Conservation (phyloP, 1,284 basidiomycete species). For the Singerocomus rubriflavus region DNA sequence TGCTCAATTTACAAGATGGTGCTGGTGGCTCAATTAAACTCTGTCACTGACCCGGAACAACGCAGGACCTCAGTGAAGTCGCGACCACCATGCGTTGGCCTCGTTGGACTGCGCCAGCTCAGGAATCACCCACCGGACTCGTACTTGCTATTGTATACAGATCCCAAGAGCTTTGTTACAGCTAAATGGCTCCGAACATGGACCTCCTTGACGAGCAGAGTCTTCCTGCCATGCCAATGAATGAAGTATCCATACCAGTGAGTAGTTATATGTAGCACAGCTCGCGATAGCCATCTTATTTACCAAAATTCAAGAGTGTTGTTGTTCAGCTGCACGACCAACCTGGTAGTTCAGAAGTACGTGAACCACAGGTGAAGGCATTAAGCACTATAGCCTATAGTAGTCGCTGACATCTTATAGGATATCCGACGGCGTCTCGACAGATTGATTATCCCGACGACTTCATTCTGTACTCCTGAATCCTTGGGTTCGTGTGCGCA, state of each 20-base stretch:
- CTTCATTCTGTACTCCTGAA: slow-evolving; percentile 1
- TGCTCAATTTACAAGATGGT: background rate
- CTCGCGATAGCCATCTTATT: background rate
- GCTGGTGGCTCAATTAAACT: background rate
- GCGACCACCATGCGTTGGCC: slow-evolving; percentile 6
- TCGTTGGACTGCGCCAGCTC: background rate
- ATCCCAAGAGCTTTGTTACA: background rate
- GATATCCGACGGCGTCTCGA: slow-evolving; percentile 6
- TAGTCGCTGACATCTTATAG: slow-evolving; percentile 11
- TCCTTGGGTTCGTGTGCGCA: slow-evolving; percentile 4
- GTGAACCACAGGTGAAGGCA: slow-evolving; percentile 4
- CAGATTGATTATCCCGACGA: slow-evolving; percentile 16
- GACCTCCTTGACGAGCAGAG: background rate
- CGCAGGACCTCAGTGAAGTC: background rate
- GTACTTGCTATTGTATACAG: background rate
- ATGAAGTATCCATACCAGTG: slow-evolving; percentile 8
- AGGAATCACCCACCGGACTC: background rate
- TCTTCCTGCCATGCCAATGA: background rate
- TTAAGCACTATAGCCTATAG: background rate
- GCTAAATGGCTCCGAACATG: slow-evolving; percentile 5
- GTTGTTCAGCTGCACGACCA: slow-evolving; percentile 4
- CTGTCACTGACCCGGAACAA: background rate
- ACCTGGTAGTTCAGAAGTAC: background rate
- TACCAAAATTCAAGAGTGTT: slow-evolving; percentile 9
- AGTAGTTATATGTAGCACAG: background rate